Percentiles rank a stretch among this genome's conserved stretches.
phyloP scores from a whole-genome alignment of 2,329 filamentous ascomycete species.

The Apiospora saccharicola region DNA sequence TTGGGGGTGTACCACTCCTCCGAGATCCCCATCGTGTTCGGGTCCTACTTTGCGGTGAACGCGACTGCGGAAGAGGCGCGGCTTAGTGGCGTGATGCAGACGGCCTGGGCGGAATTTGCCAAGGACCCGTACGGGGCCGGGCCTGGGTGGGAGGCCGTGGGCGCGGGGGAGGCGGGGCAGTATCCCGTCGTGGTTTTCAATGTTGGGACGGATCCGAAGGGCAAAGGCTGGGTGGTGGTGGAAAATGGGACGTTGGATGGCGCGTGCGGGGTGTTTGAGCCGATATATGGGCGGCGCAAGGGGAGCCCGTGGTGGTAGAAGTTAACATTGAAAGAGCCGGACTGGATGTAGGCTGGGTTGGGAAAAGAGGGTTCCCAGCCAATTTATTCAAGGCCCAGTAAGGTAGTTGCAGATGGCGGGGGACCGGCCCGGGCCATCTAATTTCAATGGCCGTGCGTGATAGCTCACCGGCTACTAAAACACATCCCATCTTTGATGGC shows the following conservation, averaged over 20 bases:
- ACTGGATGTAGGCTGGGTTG: background rate
- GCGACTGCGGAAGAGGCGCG: slow-evolving; percentile 33
- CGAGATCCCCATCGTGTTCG: slow-evolving; percentile 44
- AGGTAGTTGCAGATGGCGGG: background rate
- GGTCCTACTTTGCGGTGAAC: slow-evolving; percentile 36
- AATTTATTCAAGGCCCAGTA: background rate
- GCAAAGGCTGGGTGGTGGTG: background rate
- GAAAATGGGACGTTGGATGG: background rate
- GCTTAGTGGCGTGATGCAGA: slow-evolving; percentile 37
- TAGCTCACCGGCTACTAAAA: background rate
- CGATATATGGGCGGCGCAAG: background rate
- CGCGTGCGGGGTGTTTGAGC: background rate
- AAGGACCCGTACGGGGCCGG: slow-evolving; percentile 25
- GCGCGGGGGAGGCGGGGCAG: background rate
- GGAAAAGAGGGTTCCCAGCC: background rate
- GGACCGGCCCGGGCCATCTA: background rate
- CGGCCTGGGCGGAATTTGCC: slow-evolving; percentile 37
- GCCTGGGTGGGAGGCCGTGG: slow-evolving; percentile 23
- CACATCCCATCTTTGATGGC: background rate
- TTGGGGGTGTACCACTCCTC: slow-evolving; percentile 42
- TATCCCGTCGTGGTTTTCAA: background rate
- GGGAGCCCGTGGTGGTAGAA: background rate
- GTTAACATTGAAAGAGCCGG: background rate
- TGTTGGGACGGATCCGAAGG: background rate
- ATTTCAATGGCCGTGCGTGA: rapidly evolving